These are phyloP conservation scores for Clitoria ternatea DNA, from an alignment of 306 rosid species.

Conservation along the genomic window DNA sequence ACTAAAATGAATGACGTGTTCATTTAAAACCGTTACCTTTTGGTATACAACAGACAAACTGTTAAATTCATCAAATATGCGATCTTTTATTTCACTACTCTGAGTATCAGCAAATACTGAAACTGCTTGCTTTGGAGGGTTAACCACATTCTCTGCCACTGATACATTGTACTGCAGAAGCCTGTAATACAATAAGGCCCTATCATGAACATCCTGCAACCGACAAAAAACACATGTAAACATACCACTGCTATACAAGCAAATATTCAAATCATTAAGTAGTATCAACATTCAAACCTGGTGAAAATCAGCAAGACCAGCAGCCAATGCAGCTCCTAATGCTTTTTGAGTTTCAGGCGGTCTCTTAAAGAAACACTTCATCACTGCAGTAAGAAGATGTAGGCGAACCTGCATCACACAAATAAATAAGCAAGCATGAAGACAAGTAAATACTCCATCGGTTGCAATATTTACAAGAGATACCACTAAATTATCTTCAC, in stretches of 20 bases:
- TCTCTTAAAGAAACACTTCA: slow-evolving; percentile 99
- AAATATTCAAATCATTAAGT: slow-evolving; percentile 8
- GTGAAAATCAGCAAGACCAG: slow-evolving; percentile 93
- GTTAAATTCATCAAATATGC: slow-evolving; percentile 96
- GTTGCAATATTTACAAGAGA: not conserved
- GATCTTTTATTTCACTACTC: slow-evolving; percentile 97
- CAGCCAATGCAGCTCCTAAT: slow-evolving; percentile 94
- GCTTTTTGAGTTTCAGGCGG: slow-evolving; percentile 92
- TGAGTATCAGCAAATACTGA: slow-evolving; percentile 99
- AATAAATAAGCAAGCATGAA: slow-evolving; percentile 1
- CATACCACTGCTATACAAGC: slow-evolving; percentile 13
- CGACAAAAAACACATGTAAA: slow-evolving; percentile 38
- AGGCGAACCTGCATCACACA: slow-evolving; percentile 80
- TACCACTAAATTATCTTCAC: not conserved
- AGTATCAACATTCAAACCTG: slow-evolving; percentile 49
- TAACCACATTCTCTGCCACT: slow-evolving; percentile 84
- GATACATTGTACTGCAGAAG: slow-evolving; percentile 73
- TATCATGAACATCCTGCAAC: slow-evolving; percentile 95
- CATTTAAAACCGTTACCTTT: slow-evolving; percentile 52
- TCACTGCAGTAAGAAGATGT: slow-evolving; percentile 95
- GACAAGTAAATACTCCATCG: not conserved
- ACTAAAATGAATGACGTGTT: not conserved
- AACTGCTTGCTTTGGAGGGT: slow-evolving; percentile 99
- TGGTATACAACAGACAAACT: slow-evolving; percentile 92
- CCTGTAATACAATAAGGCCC: slow-evolving; percentile 97